Percentiles rank a stretch among this genome's conserved stretches.
phyloP scores from a whole-genome alignment of 345 rosid species.

The Draba incana region DNA sequence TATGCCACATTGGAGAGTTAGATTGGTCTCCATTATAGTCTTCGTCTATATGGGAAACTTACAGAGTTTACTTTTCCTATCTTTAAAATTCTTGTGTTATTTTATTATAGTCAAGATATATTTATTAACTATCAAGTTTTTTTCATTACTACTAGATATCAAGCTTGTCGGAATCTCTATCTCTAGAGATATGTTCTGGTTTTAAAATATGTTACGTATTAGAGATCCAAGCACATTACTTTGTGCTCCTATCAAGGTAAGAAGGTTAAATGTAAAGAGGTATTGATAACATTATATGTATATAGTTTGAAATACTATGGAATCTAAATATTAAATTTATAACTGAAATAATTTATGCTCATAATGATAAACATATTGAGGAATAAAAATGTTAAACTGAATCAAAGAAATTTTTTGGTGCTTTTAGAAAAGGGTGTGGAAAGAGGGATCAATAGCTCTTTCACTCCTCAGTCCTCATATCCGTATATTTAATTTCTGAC shows the following conservation, averaged over 20 bases:
- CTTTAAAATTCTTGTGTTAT: background rate
- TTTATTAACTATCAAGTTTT: slow-evolving; percentile 22
- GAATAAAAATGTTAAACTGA: no score
- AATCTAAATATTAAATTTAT: background rate
- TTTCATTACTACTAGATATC: slow-evolving; percentile 13
- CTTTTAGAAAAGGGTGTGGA: no score
- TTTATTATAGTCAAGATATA: slow-evolving; percentile 19
- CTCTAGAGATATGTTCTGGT: background rate
- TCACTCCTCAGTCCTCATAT: no score
- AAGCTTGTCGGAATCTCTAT: slow-evolving; percentile 2
- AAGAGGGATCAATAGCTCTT: no score
- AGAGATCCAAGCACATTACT: background rate
- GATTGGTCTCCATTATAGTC: slow-evolving; percentile 30
- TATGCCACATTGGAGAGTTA: slow-evolving; percentile 30
- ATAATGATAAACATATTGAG: background rate
- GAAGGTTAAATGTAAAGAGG: background rate
- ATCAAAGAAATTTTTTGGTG: no score
- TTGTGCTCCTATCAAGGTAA: background rate
- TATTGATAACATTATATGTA: background rate
- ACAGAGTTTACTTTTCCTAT: slow-evolving; percentile 27
- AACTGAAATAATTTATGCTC: background rate
- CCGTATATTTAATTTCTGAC: no score
- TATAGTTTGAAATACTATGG: background rate
- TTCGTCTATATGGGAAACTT: slow-evolving; percentile 13
- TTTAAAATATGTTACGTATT: background rate